Conservation (phyloP, 805 yeast species). For the Torulaspora delbrueckii region DNA sequence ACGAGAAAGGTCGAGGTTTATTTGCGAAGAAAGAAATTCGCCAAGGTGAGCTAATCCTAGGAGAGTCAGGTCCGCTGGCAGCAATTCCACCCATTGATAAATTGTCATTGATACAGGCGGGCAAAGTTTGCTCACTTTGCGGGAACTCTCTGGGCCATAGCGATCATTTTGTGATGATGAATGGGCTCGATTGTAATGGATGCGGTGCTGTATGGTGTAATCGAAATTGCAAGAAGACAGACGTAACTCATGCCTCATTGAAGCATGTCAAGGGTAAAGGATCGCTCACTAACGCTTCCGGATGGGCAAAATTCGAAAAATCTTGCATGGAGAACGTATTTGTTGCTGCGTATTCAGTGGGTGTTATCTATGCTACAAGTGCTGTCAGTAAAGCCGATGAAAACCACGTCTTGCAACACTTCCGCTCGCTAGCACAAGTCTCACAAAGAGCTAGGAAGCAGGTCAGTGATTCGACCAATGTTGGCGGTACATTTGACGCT, state of each 20-base stretch:
- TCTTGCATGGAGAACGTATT: slow-evolving; percentile 62
- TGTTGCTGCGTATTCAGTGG: slow-evolving; percentile 63
- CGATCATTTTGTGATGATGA: slow-evolving; percentile 31
- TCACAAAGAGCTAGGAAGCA: slow-evolving; percentile 61
- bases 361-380: slow-evolving; percentile 47
- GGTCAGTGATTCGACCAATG: slow-evolving; percentile 50
- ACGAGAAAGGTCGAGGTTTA: slow-evolving; percentile 32
- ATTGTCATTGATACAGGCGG: slow-evolving; percentile 49
- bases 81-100: slow-evolving; percentile 67
- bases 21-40: slow-evolving; percentile 45
- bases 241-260: slow-evolving; percentile 49
- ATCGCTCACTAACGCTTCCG: slow-evolving; percentile 38
- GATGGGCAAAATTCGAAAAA: slow-evolving; percentile 53
- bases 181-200: slow-evolving; percentile 59
- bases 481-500: slow-evolving; percentile 40
- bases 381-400: slow-evolving; percentile 38
- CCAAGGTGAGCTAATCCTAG: slow-evolving; percentile 54
- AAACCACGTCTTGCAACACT: slow-evolving; percentile 41
- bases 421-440: slow-evolving; percentile 61
- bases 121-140: slow-evolving; percentile 71
- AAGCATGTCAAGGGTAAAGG: slow-evolving; percentile 47
- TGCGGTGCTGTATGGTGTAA: slow-evolving; percentile 73
- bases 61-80: slow-evolving; percentile 53
- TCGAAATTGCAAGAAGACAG: slow-evolving; percentile 50
- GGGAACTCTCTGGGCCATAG: slow-evolving; percentile 45